Evolutionary conservation across 1,139 yeast genomes (phyloP), one percentile per base, ranked within the genome.

Genomic region (Geotrichum reessii): DNA sequence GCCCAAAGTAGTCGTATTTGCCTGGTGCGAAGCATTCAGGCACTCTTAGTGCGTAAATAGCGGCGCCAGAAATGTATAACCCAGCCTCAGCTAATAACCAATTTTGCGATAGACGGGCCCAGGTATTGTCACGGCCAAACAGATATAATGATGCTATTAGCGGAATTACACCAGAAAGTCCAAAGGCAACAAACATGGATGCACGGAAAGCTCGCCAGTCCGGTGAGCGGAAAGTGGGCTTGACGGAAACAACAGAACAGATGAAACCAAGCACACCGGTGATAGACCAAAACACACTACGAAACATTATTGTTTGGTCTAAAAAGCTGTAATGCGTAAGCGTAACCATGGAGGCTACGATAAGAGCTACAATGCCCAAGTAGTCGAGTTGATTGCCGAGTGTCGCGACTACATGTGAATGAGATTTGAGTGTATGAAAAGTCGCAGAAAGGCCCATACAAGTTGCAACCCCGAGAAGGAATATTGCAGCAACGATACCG

Each of bases 331-430:
- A 89, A 64, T 82, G 78, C 17, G 88, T 76, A 4, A 90, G 77
- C 8, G 95, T 86, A 1, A 85, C 76, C 77, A 88, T 81, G 0
- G 96, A 89, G 40, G 89, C 78, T 1, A 87, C 82, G 59, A 90
- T 89, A 61, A 91, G 75, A 3, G 86, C 77, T 12, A 90, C 87
- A 53, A 91, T 91, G 0, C 97, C 98, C 59, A 91, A 79, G 67
- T 91, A 92, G 71, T 91, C 98, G 60, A 90, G 76, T 65, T 85
- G 87, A 69, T 90, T 89, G 1, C 96, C 96, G 59, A 84, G 74
- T 49, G 76, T 74, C 47, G 86, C 78, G 8, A 88, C 81, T 28
- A 67, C 64, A 31, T 75, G 78, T 9, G 96, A 88, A 70, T 91
- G 97, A 58, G 85, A 78, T 68, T 89, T 90, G 58, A 89, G 66